These are phyloP conservation scores for Dothideomycetes sp. DNA, from an alignment of 2,329 filamentous ascomycete genomes.

Conservation along the genomic window DNA sequence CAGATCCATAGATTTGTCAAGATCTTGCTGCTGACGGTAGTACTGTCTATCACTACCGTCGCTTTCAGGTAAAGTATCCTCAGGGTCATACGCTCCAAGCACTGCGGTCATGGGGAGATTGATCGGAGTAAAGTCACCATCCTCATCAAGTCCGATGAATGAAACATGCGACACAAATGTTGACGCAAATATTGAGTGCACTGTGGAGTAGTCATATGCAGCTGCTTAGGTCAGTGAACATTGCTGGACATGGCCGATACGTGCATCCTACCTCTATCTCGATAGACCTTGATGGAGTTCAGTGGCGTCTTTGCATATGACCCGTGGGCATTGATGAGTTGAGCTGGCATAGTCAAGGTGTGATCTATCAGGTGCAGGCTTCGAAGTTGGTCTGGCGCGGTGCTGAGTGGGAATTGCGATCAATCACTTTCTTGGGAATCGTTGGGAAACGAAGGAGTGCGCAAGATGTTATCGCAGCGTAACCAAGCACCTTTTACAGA, in stretches of 20 bases:
- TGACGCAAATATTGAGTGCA: constrained; percentile 7
- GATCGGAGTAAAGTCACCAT: constrained; percentile 5
- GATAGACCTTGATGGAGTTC: constrained; percentile 8
- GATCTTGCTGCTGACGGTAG: background rate
- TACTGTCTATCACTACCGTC: background rate
- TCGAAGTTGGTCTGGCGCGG: background rate
- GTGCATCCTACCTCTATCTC: constrained; percentile 2
- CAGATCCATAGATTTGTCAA: constrained; percentile 4
- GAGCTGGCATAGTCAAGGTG: constrained; percentile 4
- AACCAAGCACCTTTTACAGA: no score
- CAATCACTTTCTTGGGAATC: no score
- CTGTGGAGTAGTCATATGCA: constrained; percentile 6
- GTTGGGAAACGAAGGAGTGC: no score
- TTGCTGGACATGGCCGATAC: background rate
- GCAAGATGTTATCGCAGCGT: no score
- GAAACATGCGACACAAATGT: constrained; percentile 7
- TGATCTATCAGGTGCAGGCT: no score
- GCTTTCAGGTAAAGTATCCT: constrained; percentile 1
- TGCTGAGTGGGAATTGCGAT: background rate
- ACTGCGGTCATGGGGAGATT: constrained; percentile 7
- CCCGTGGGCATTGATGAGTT: background rate
- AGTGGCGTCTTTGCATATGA: constrained; percentile 4
- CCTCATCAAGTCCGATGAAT: constrained; percentile 5
- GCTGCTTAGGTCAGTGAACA: background rate
- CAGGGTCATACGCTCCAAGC: constrained; percentile 4